These are phyloP conservation scores for Solanum megistacrolobum DNA, from an alignment of 257 asterid genomes.

Conservation along the genomic window DNA sequence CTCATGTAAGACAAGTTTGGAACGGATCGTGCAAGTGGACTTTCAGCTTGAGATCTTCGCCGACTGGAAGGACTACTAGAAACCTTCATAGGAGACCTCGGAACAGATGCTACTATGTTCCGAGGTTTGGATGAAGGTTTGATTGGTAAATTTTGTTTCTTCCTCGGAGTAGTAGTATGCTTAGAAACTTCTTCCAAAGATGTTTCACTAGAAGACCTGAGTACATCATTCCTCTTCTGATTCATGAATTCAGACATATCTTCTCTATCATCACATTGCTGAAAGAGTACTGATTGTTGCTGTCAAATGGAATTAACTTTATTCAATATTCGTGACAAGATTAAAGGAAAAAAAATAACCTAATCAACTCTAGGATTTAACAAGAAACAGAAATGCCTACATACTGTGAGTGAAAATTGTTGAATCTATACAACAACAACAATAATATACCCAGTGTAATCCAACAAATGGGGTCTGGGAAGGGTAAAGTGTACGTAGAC, in stretches of 20 bases:
- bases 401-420: constrained; percentile 2
- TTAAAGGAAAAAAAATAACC: constrained; percentile 15
- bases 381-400: constrained; percentile 6
- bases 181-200: constrained; percentile 32
- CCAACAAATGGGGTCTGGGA: background rate
- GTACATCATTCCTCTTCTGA: constrained; percentile 28
- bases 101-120: constrained; percentile 40
- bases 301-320: constrained; percentile 38
- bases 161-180: constrained; percentile 24
- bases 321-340: constrained; percentile 27
- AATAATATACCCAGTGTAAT: background rate
- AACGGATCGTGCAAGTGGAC: constrained; percentile 75
- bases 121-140: constrained; percentile 56
- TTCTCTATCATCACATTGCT: constrained; percentile 52
- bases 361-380: constrained; percentile 11
- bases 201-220: constrained; percentile 31
- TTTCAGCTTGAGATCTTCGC: constrained; percentile 62
- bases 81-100: constrained; percentile 44
- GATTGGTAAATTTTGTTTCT: constrained; percentile 40
- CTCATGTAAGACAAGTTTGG: constrained; percentile 68
- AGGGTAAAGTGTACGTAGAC: background rate
- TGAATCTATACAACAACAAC: background rate
- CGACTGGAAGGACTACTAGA: constrained; percentile 35
- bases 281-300: constrained; percentile 51
- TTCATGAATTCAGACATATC: constrained; percentile 32